Conservation (phyloP, 352 stramenopile species). For the Pythium sukuiense region DNA sequence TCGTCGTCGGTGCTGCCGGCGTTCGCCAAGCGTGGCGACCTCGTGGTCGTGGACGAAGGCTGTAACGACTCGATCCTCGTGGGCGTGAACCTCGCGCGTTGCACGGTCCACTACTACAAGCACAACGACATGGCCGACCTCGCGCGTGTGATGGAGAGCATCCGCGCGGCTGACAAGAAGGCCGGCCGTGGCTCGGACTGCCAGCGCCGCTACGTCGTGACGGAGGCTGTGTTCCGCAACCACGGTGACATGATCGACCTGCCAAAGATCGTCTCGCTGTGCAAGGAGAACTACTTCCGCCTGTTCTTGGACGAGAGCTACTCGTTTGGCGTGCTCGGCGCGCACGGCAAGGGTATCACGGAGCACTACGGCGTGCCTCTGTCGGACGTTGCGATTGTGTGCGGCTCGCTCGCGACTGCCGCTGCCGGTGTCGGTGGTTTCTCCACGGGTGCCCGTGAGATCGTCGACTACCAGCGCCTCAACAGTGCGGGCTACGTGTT, state of each 20-base stretch:
- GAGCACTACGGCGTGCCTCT: constrained; percentile 81
- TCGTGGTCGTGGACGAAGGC: constrained; percentile 96
- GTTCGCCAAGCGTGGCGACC: constrained; percentile 97
- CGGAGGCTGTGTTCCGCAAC: constrained; percentile 98
- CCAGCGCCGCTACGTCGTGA: constrained; percentile 97
- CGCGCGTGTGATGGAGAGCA: constrained; percentile 88
- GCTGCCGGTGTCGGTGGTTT: constrained; percentile 95
- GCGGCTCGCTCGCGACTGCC: constrained; percentile 92
- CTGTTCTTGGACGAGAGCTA: constrained; percentile 90
- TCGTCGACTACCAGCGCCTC: constrained; percentile 98
- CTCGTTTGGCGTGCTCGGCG: constrained; percentile 95
- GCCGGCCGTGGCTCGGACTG: constrained; percentile 71
- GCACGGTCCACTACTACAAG: constrained; percentile 95
- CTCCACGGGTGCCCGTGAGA: constrained; percentile 95
- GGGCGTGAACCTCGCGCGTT: constrained; percentile 93
- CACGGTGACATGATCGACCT: constrained; percentile 94
- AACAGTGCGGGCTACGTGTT: constrained; percentile 98
- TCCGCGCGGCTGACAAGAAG: constrained; percentile 88
- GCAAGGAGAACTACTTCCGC: constrained; percentile 86
- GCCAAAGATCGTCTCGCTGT: constrained; percentile 92
- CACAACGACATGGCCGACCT: constrained; percentile 98
- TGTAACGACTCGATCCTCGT: constrained; percentile 94
- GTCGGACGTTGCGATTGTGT: constrained; percentile 93
- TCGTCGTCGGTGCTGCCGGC: constrained; percentile 94
- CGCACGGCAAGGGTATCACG: constrained; percentile 79